A percentile compares a stretch with the other conserved stretches of the same genome.
Evolutionary conservation across 805 yeast species (phyloP).

Genomic region (Pichia heedii): DNA sequence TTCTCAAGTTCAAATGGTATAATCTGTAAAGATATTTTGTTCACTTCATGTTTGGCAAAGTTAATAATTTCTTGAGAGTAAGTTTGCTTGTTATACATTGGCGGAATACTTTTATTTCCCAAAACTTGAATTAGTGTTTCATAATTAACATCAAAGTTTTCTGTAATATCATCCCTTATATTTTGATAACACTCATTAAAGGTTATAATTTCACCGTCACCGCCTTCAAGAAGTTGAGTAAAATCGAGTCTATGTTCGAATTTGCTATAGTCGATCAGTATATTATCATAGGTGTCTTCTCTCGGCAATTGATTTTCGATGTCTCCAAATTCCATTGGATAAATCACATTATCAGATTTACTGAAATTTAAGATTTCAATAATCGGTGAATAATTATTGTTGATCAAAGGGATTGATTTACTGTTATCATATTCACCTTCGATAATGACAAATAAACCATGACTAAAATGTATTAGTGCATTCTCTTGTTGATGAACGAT

Average conservation of each 20-base stretch:
- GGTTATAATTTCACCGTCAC: not conserved
- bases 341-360: too few relatives aligned
- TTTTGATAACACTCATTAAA: not conserved
- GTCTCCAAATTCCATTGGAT: too few relatives aligned
- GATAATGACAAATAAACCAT: too few relatives aligned
- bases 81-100: not conserved
- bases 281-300: not conserved
- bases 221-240: not conserved
- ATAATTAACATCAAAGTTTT: not conserved
- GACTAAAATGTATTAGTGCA: too few relatives aligned
- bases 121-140: not conserved
- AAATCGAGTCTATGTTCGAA: not conserved
- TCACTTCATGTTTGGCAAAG: not conserved
- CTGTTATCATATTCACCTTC: too few relatives aligned
- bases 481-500: too few relatives aligned
- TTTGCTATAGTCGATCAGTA: not conserved
- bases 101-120: not conserved
- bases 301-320: too few relatives aligned
- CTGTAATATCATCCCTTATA: not conserved
- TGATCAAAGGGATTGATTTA: too few relatives aligned
- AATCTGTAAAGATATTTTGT: not conserved
- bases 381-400: too few relatives aligned
- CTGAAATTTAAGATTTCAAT: too few relatives aligned
- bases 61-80: not conserved
- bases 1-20: not conserved